Percentiles rank a stretch among this genome's conserved stretches.
These are phyloP conservation scores for Dactylellina drechsleri DNA, from an alignment of 2,329 filamentous ascomycete genomes.

Conservation along the genomic window DNA sequence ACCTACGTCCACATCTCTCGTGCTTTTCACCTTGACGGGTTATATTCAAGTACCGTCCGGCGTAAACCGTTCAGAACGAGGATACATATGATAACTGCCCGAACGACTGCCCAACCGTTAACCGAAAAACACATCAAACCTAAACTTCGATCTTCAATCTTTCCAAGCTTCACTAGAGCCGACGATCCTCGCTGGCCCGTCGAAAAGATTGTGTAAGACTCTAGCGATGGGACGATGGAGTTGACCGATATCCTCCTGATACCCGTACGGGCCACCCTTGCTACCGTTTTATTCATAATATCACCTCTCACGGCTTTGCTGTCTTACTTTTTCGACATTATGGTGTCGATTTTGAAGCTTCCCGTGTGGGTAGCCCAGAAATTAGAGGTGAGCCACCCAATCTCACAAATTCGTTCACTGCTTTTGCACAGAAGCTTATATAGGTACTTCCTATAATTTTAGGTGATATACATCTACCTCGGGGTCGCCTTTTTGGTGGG, in stretches of 20 bases:
- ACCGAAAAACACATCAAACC: too few species aligned
- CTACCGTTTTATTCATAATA: constrained; percentile 34
- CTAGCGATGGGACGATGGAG: constrained; percentile 3
- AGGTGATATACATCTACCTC: constrained; percentile 51
- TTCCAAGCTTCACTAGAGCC: too few species aligned
- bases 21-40: too few species aligned
- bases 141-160: too few species aligned
- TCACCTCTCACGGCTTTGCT: constrained; percentile 38
- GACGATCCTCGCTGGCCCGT: too few species aligned
- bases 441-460: background rate
- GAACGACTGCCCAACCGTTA: too few species aligned
- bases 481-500: constrained; percentile 37
- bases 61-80: too few species aligned
- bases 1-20: too few species aligned
- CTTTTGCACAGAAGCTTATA: too few species aligned
- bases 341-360: constrained; percentile 20
- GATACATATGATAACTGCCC: too few species aligned
- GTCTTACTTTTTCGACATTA: constrained; percentile 26
- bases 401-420: too few species aligned
- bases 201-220: background rate
- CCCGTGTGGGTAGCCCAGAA: constrained; percentile 40
- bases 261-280: constrained; percentile 23
- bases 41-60: too few species aligned
- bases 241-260: constrained; percentile 20
- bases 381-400: constrained; percentile 20